Conservation (phyloP, 345 rosid genomes). For the Rhodomyrtus tomentosa region DNA sequence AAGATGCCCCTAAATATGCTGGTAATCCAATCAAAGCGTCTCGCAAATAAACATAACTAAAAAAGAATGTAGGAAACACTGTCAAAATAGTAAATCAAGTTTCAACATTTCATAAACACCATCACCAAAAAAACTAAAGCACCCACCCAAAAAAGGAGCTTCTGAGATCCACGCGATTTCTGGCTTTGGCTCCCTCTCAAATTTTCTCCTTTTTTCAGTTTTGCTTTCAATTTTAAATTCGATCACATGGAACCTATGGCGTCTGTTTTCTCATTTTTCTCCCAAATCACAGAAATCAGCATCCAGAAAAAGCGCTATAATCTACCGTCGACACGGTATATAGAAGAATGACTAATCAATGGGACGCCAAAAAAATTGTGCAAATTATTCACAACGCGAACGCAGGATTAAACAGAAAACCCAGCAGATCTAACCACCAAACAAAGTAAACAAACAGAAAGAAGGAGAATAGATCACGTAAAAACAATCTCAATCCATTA, state of each 20-base stretch:
- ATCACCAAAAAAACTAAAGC: neutral
- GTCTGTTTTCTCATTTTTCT: neutral
- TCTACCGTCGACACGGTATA: neutral
- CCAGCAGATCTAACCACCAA: neutral
- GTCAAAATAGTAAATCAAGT: neutral
- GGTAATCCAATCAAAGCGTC: neutral
- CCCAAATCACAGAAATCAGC: neutral
- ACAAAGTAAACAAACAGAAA: neutral
- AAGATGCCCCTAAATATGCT: neutral
- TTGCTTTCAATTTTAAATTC: neutral
- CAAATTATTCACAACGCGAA: neutral
- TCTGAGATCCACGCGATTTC: neutral
- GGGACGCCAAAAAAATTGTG: neutral
- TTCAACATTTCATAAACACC: neutral
- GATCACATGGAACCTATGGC: neutral
- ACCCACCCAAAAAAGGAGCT: neutral
- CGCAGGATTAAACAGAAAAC: neutral
- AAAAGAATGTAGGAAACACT: neutral
- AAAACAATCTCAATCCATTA: neutral
- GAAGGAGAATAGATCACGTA: neutral
- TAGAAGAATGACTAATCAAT: neutral
- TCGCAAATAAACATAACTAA: neutral
- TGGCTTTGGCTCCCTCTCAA: neutral
- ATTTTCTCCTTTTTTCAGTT: neutral
- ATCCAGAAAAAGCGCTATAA: neutral